Base-by-base conservation (phyloP, 116 monocot species). In the Phalaenopsis hybrid region DNA sequence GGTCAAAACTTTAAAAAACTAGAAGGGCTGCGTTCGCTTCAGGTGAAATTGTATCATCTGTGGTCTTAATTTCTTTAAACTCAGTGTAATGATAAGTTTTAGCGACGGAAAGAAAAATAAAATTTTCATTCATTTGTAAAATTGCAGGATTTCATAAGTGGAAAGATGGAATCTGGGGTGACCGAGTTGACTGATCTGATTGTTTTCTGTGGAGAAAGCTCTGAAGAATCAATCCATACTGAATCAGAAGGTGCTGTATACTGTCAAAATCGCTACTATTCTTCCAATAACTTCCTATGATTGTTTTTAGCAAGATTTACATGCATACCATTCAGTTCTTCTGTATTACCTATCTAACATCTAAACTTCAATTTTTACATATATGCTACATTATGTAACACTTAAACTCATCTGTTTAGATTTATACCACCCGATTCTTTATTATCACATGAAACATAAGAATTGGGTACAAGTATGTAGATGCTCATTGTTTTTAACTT, bases 221-320 rank as follows among this genome's bases (percentile, higher is more conserved):
- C 82, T 65, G 50, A 88, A 81, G 82, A 90, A 63, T 15, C 79
- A 43, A 80, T 83, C 5, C 33, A 61, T 58, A 41, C 23, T 57
- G 78, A 84, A 73, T 88, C 90, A 79, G 96, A 96, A 86, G 92
- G 94, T 92, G 80, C 18, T 20, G 41, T 80, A 34, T 75, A 81
- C 57, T 77, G 20, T 82, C 16, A 23, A n/a, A 74, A 15, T 68
- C 28, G 6, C 10, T 33, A 31, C 3, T 72, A 37, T 72, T 72
- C 72, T 13, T 72, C 28, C 37, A 20, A 72, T 34, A 4, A 37
- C 3, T 72, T 72, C 72, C 37, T 37, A 15, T 12, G 15, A 37
- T 37, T 72, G 37, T 28, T 28, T 28, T 28, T 28, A 28, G 28
- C 28, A 28, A 28, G 28, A 28, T 28, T 28, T 28, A 28, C 28